Base-by-base conservation (phyloP, 305 asterid genomes). In the Nicotiana rustica region DNA sequence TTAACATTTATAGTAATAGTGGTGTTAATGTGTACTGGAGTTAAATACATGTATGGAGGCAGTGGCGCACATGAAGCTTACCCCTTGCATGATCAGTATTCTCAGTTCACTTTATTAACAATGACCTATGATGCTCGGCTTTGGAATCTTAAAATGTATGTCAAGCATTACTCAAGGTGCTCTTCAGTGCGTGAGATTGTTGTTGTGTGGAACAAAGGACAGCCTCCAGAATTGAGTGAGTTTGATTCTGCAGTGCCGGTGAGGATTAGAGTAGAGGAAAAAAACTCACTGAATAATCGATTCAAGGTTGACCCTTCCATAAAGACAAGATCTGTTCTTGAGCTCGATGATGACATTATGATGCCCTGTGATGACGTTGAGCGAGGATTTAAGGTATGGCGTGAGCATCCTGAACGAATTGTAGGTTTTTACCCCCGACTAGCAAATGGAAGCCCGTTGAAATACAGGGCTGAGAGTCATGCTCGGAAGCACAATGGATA, bases 301-400 rank as follows among this genome's bases (percentile, higher is more conserved):
- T 97, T 97, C 88, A 91, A 85, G 70, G 69, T 85, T 35, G 99
- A 95, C 66, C 94, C 97, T 0, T 62, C 78, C 84, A 93, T 97
- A 67, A 89, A 79, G 80, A 97, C 99, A 2, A 92, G 94, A 6
- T 96, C 93, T 0, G 97, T 97, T 65, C 95, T 97, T 5, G 97
- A 97, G 93, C 97, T 97, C 2, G 99, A 97, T 10, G 99, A 97
- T 33, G 99, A 95, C 82, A 95, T 97, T 77, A 93, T 95, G 97
- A 95, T 97, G 99, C 82, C 89, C 0, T 97, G 99, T 29, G 96
- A 97, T 49, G 97, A 97, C 25, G 44, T 97, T 55, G 99, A 97
- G 62, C 92, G 98, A 7, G 99, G 99, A 5, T 97, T 97, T 68
- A 87, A 85, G 86, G 95, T 92, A 12, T 97, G 99, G 99, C 93